Base-by-base conservation (phyloP, 192 early-diverging fungal genomes). In the Chytriomyces confervae region DNA sequence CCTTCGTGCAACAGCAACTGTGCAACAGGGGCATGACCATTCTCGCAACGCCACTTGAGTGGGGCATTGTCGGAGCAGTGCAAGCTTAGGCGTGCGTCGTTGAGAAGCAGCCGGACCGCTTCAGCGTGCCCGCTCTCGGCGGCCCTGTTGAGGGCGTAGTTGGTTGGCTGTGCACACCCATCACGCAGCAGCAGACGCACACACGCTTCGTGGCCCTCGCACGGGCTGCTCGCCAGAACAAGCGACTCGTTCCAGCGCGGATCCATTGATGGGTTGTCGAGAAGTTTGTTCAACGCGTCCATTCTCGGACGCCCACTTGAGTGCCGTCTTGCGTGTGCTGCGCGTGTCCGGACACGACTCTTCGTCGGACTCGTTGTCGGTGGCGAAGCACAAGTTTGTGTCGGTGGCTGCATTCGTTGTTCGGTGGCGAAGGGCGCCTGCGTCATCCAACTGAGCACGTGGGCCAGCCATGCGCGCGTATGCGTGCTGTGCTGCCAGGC, bases 1-100 rank as follows among this genome's bases (percentile, higher is more conserved):
- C 18, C 27, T 61, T 76, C 69, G 36, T 8, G 16, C n/a, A 83
- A 47, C 29, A 83, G 60, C n/a, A 80, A 45, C 18, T 65, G 75
- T 8, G 80, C 66, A 16, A 67, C 66, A 10, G 23, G 62, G n/a
- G 69, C 44, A 53, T 82, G 81, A n/a, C 81, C 81, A 61, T 76
- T 79, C 65, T n/a, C 65, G 10, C 23, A 75, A 3, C 74, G 60
- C 23, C 61, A 62, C 5, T 60, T 50, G 27, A 77, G 13, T 1
- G 69, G 51, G 51, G 62, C 67, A 49, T 66, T 48, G 20, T 20
- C 7, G 57, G 18, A 20, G 5, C n/a, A 43, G 8, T 44, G 9
- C 45, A 53, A 48, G 45, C 65, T 70, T 43, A 69, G 2, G 16
- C 69, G 66, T 6, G 62, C 62, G 45, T 79, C 78, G 5, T 36